Conservation (phyloP, 192 early-diverging fungal genomes). For the Backusella luteola region DNA sequence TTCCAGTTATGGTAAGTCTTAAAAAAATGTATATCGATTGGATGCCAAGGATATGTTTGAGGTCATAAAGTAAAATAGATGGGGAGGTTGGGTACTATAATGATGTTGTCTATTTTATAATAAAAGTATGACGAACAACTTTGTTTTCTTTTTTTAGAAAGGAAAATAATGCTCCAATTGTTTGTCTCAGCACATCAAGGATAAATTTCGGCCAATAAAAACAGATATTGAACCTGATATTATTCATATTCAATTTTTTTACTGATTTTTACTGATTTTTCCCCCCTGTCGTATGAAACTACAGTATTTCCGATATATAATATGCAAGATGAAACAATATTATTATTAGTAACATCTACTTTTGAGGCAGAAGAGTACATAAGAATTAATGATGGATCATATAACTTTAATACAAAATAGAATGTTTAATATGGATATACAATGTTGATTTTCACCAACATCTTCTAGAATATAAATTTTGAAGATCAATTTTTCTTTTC, state of each 20-base stretch:
- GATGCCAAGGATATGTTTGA: not conserved
- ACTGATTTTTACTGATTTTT: too few species aligned
- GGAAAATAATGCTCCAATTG: not conserved
- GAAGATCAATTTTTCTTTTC: not conserved
- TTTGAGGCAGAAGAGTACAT: not conserved
- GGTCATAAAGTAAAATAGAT: too few species aligned
- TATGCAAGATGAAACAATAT: not conserved
- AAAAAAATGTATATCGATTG: not conserved
- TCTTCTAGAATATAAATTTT: too few species aligned
- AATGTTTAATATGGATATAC: too few species aligned
- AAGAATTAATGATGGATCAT: not conserved
- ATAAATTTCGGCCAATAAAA: not conserved
- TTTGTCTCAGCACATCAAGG: not conserved
- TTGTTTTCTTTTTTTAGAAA: not conserved
- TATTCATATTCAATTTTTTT: not conserved
- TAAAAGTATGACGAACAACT: too few species aligned
- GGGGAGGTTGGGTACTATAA: too few species aligned
- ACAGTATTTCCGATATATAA: not conserved
- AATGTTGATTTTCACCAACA: too few species aligned
- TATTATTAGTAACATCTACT: not conserved
- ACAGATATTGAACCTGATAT: not conserved
- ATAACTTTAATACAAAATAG: not conserved
- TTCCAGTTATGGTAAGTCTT: not conserved
- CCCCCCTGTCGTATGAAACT: not conserved
- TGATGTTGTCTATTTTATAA: too few species aligned